These are phyloP conservation scores for Tuber borchii DNA, from an alignment of 495 filamentous ascomycete genomes.

Conservation along the genomic window DNA sequence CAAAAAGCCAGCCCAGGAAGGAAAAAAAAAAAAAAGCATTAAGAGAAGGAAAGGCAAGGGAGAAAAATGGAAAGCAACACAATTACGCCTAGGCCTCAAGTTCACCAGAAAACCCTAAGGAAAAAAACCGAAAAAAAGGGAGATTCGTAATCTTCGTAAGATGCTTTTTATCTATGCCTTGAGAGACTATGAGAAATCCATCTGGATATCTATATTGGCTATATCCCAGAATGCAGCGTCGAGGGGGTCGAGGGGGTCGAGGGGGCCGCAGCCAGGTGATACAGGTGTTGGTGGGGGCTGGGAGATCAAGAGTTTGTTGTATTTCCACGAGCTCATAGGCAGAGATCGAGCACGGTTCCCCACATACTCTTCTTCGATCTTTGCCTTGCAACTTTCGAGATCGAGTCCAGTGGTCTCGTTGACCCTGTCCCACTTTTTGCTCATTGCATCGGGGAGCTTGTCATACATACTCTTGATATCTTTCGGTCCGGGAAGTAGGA, in stretches of 20 bases:
- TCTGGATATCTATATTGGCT: background rate
- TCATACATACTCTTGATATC: slow-evolving; percentile 22
- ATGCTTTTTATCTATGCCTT: background rate
- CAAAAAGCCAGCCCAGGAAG: background rate
- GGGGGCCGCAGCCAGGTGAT: background rate
- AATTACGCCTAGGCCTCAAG: background rate
- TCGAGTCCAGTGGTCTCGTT: background rate
- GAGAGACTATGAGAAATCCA: background rate
- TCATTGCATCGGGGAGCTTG: slow-evolving; percentile 3
- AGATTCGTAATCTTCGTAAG: background rate
- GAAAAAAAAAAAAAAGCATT: background rate
- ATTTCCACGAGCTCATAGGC: background rate
- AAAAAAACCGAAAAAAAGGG: background rate
- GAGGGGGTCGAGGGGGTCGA: background rate
- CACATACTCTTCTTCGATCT: background rate
- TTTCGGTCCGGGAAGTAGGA: slow-evolving; percentile 27
- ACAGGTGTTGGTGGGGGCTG: background rate
- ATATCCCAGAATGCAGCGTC: background rate
- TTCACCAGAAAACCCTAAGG: slow-evolving; percentile 1
- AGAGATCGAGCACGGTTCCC: background rate
- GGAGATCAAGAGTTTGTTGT: background rate
- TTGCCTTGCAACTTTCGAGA: background rate
- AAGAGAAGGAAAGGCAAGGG: background rate
- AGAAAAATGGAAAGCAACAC: background rate
- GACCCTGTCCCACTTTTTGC: background rate